phyloP scores from a whole-genome alignment of 129 eudicot species.

The Deinandra increscens region DNA sequence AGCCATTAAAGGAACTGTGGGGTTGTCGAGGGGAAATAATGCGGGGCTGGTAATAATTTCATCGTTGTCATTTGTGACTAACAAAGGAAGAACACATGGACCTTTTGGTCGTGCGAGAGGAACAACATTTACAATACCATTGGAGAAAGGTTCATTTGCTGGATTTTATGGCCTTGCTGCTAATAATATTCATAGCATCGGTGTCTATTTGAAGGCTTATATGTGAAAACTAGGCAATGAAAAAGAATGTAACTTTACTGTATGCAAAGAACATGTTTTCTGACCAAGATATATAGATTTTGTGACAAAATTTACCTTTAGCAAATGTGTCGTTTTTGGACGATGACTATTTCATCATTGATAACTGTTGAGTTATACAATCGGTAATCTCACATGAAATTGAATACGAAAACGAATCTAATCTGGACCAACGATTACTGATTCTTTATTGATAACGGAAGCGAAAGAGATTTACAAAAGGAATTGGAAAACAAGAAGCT shows the following conservation, averaged over 20 bases:
- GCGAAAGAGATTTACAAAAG: too few relatives aligned
- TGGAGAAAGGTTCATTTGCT: background rate
- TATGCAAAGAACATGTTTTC: background rate
- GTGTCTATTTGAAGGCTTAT: background rate
- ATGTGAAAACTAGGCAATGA: background rate
- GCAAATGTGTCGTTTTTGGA: too few relatives aligned
- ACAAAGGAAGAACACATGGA: background rate
- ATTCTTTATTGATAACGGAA: too few relatives aligned
- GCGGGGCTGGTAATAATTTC: background rate
- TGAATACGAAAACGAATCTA: too few relatives aligned
- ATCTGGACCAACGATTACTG: too few relatives aligned
- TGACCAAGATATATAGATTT: too few relatives aligned
- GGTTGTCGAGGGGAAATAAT: background rate
- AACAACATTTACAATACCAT: background rate
- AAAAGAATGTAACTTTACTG: background rate
- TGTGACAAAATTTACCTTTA: too few relatives aligned
- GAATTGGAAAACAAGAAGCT: too few relatives aligned
- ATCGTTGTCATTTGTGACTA: background rate
- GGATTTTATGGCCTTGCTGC: background rate
- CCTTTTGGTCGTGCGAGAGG: conserved; percentile 1
- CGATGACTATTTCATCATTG: too few relatives aligned
- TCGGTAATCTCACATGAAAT: too few relatives aligned
- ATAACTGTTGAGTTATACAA: too few relatives aligned
- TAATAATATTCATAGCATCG: background rate
- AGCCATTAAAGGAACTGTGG: background rate